Base-by-base conservation (phyloP, 495 filamentous ascomycete species). In the Xylaria nigripes region DNA sequence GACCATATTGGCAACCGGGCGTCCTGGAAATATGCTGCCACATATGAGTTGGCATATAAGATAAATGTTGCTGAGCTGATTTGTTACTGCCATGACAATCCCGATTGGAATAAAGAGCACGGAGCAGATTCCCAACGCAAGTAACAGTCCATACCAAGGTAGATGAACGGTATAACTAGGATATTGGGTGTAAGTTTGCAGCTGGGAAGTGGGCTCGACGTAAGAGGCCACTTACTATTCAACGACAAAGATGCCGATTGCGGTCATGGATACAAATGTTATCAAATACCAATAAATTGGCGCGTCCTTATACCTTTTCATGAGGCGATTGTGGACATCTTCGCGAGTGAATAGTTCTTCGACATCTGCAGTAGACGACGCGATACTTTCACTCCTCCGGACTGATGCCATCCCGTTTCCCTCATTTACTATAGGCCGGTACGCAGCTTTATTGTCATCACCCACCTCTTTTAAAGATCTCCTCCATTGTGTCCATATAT, bases 1-100 rank as follows among this genome's bases (percentile, higher is more conserved):
- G 38, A 92, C 87, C 81, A 92, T 92, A 60, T 94, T 90, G 30
- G 88, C 86, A 13, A 94, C 84, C 0, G 88, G 88, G 22, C 84
- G 82, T 16, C 89, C 88, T 10, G 88, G 86, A 61, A 92, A 93
- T 19, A 87, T 68, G 38, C 76, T 79, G 21, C 89, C 89, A 23
- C 85, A 88, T 48, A 92, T 82, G 42, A 93, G 79, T 61, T 91
- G 87, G 67, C 89, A 90, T 56, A 90, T 83, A 10, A 90, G 77
- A 64, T 88, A 91, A 62, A 90, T 85, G 61, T 80, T 85, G 62
- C 80, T 85, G 62, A 90, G 87, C 45, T 89, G 84, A 62, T 92
- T 93, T 23, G 89, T 86, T 49, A 90, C 89, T 7, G 87, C 89
- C 81, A 88, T 91, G 48, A 92, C 84, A 44, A 91, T 87, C 46